phyloP scores from a whole-genome alignment of 2,329 filamentous ascomycete genomes.

The Microdochium trichocladiopsis region DNA sequence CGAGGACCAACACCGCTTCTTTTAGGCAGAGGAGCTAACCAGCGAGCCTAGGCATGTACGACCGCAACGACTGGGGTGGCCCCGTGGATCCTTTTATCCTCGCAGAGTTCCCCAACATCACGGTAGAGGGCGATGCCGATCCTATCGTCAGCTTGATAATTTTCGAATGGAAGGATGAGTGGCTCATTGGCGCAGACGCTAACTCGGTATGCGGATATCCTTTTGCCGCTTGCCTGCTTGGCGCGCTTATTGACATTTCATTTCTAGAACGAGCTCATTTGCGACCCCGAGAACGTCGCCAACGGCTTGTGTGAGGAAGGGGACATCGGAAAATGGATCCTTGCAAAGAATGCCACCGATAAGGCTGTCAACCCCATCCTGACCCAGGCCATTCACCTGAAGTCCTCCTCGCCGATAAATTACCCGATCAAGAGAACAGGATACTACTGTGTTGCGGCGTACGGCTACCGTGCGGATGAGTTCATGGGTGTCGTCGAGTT shows the following conservation, averaged over 20 bases:
- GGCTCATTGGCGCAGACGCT: constrained; percentile 62
- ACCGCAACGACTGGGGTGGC: constrained; percentile 80
- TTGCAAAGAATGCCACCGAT: constrained; percentile 68
- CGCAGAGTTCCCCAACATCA: constrained; percentile 64
- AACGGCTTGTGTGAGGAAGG: constrained; percentile 65
- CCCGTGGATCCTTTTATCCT: constrained; percentile 83
- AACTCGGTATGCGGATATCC: not conserved
- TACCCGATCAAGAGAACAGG: constrained; percentile 86
- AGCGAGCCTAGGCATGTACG: constrained; percentile 75
- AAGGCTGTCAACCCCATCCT: constrained; percentile 65
- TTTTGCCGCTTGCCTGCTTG: not conserved
- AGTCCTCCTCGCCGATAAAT: constrained; percentile 64
- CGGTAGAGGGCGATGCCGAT: constrained; percentile 55
- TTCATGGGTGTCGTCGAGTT: constrained; percentile 85
- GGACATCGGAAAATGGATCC: constrained; percentile 79
- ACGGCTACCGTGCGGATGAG: constrained; percentile 57
- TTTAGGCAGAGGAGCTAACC: not conserved
- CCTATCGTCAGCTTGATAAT: constrained; percentile 78
- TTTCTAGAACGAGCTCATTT: constrained; percentile 60
- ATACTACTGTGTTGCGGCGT: constrained; percentile 89
- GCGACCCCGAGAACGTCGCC: constrained; percentile 64
- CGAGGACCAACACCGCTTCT: no score
- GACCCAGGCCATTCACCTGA: constrained; percentile 76
- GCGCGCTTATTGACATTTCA: not conserved
- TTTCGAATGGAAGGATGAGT: constrained; percentile 88